A percentile compares a stretch with the other conserved stretches of the same genome.
Conservation (phyloP, 106 monocot genomes). For the Acorus calamus region DNA sequence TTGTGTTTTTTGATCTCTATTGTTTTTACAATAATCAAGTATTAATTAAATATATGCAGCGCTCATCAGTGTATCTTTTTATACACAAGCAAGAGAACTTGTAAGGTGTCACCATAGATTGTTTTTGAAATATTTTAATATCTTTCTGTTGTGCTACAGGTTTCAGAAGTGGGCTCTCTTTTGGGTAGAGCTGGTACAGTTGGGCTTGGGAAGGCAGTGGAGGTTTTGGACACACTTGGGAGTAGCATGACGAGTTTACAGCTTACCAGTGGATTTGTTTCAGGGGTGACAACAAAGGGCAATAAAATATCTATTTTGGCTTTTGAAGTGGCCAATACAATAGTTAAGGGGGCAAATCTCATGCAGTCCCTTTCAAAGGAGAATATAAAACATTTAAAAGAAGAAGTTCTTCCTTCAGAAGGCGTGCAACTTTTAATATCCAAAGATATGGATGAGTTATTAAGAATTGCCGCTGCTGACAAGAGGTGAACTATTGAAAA, state of each 20-base stretch:
- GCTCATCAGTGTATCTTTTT: no score
- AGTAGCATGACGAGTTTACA: constrained; percentile 89
- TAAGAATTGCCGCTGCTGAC: constrained; percentile 64
- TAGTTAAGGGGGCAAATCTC: constrained; percentile 83
- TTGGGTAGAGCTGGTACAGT: constrained; percentile 70
- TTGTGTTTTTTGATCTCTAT: no score
- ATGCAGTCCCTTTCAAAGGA: constrained; percentile 82
- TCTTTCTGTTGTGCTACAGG: constrained; percentile 28
- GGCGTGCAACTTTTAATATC: constrained; percentile 69
- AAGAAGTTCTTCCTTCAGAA: constrained; percentile 74
- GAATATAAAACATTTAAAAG: constrained; percentile 60
- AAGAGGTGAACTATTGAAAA: constrained; percentile 45
- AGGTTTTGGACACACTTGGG: constrained; percentile 87
- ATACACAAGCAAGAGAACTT: neutral
- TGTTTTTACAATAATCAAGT: no score
- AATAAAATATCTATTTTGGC: constrained; percentile 72
- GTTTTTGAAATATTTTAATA: neutral
- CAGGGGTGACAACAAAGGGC: constrained; percentile 53
- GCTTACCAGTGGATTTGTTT: constrained; percentile 53
- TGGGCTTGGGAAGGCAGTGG: constrained; percentile 88
- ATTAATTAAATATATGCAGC: no score
- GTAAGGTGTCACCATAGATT: neutral
- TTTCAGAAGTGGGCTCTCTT: constrained; percentile 74
- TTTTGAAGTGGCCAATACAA: constrained; percentile 92
- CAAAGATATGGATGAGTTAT: constrained; percentile 74